These are phyloP conservation scores for Phaffia tasmanica DNA, from an alignment of 768 basidiomycete genomes.

Conservation along the genomic window DNA sequence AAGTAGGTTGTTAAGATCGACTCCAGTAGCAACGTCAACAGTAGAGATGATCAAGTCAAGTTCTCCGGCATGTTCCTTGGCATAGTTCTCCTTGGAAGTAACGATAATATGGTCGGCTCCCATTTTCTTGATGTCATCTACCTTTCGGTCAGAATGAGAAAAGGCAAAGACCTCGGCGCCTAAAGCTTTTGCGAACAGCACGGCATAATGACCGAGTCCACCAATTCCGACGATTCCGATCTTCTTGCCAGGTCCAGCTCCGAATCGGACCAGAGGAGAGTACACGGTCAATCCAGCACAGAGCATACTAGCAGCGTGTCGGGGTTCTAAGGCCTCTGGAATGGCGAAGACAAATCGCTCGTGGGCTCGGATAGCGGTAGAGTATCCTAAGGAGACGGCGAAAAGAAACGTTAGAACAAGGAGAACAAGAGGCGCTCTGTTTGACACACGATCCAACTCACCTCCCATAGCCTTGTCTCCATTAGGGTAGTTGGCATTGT, in stretches of 20 bases:
- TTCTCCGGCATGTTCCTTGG: constrained; percentile 15
- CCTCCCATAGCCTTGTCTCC: constrained; percentile 33
- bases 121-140: constrained; percentile 49
- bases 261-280: constrained; percentile 50
- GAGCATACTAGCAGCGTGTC: constrained; percentile 51
- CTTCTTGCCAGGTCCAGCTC: constrained; percentile 50
- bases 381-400: constrained; percentile 44
- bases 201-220: constrained; percentile 37
- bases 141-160: constrained; percentile 48
- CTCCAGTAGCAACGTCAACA: constrained; percentile 21
- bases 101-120: constrained; percentile 41
- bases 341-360: constrained; percentile 51
- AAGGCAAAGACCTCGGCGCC: constrained; percentile 52
- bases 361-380: constrained; percentile 42
- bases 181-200: constrained; percentile 48
- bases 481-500: constrained; percentile 37
- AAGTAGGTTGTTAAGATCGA: constrained; percentile 22
- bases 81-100: constrained; percentile 12
- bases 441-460: not conserved
- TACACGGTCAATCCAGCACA: constrained; percentile 57
- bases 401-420: not conserved
- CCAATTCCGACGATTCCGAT: constrained; percentile 60
- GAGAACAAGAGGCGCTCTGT: not conserved
- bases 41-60: constrained; percentile 25
- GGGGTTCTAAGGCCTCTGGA: constrained; percentile 47